These are phyloP conservation scores for Cylindrodendrum hubeiense DNA, from an alignment of 2,329 filamentous ascomycete genomes.

Conservation along the genomic window DNA sequence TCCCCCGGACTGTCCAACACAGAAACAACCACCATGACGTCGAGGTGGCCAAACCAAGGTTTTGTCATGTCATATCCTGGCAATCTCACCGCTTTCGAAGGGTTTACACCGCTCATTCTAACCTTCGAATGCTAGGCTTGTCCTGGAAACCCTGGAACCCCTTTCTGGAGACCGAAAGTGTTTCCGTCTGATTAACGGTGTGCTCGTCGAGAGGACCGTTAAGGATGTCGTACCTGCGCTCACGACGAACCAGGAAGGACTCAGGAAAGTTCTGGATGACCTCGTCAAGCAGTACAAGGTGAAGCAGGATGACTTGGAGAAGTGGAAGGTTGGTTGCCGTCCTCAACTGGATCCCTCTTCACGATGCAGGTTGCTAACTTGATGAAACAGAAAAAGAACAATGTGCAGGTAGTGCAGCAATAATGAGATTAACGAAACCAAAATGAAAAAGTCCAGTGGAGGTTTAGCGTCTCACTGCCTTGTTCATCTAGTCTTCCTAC, in stretches of 20 bases:
- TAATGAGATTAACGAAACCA: conserved; percentile 49
- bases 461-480: not conserved
- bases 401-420: conserved; percentile 87
- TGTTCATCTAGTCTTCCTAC: conserved; percentile 1
- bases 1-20: conserved; percentile 4
- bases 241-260: conserved; percentile 91
- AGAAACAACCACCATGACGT: conserved; percentile 32
- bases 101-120: conserved; percentile 39
- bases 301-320: conserved; percentile 95
- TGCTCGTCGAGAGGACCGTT: conserved; percentile 93
- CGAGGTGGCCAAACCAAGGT: conserved; percentile 23
- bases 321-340: conserved; percentile 85
- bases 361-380: conserved; percentile 23
- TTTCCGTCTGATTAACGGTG: conserved; percentile 98
- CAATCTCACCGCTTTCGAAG: conserved; percentile 54
- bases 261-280: conserved; percentile 95
- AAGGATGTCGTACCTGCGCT: conserved; percentile 91
- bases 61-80: conserved; percentile 23
- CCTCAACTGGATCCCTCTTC: not conserved
- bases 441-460: conserved; percentile 24
- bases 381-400: conserved; percentile 82
- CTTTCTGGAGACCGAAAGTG: conserved; percentile 90
- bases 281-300: conserved; percentile 95
- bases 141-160: conserved; percentile 90
- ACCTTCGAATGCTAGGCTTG: conserved; percentile 72